These are phyloP conservation scores for Ustulina deusta DNA, from an alignment of 2,329 filamentous ascomycete species.

Conservation along the genomic window DNA sequence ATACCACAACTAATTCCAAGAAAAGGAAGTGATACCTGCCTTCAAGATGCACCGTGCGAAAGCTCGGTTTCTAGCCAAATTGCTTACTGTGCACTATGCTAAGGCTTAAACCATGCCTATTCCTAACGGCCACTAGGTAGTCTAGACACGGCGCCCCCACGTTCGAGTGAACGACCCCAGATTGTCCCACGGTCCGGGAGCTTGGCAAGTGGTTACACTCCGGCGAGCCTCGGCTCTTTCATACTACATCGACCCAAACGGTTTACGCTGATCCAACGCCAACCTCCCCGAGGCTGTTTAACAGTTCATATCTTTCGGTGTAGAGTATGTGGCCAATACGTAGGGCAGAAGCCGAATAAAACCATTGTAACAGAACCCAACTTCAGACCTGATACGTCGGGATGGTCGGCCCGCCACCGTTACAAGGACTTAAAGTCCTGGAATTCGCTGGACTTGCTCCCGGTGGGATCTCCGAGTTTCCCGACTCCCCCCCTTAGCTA, in stretches of 20 bases:
- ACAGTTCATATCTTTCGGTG: not conserved
- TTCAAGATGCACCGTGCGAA: not conserved
- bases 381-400: conserved; percentile 20
- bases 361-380: not conserved
- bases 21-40: conserved; percentile 57
- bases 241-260: conserved; percentile 13
- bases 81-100: not conserved
- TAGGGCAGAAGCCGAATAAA: not conserved
- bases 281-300: not conserved
- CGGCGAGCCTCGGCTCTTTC: conserved; percentile 44
- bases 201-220: conserved; percentile 3
- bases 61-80: not conserved
- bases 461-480: conserved; percentile 56
- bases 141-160: conserved; percentile 1
- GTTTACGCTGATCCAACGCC: not conserved
- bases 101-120: not conserved
- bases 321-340: not conserved
- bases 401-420: conserved; percentile 57
- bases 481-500: not conserved
- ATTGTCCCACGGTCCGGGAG: conserved; percentile 5
- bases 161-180: conserved; percentile 4
- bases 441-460: conserved; percentile 73
- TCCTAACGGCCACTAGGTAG: not conserved
- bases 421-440: conserved; percentile 67
- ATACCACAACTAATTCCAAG: conserved; percentile 56